Evolutionary conservation across 768 basidiomycete species (phyloP), one percentile per base, ranked within the genome.

Genomic region (Amanita subjunquillea): DNA sequence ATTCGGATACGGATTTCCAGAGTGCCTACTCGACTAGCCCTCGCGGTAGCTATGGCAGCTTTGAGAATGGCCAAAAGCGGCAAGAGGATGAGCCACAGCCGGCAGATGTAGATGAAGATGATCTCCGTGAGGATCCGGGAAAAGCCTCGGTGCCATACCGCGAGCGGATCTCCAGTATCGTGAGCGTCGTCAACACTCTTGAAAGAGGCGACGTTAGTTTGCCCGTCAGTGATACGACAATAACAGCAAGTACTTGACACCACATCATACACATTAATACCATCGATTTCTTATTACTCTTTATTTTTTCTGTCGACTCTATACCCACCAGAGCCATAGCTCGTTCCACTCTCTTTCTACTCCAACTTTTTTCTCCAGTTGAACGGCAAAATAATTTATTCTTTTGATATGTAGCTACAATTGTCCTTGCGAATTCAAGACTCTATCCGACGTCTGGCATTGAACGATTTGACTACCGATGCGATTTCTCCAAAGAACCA

Each of bases 1-100:
- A 87, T 58, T 87, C 86, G 20, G 87, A 89, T 59, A 85, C 84
- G 25, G 89, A 91, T 60, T 91, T 91, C 65, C 87, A 90, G 67
- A 91, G 88, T 57, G 89, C 89, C 32, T 89, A 86, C 65, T 89
- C 87, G 4, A 68, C 78, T 3, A 87, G 85, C 60, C 85, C 87
- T 10, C 78, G 85, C 1, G 77, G 70, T 42, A 87, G 84, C 61
- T 82, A 79, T 57, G 77, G 73, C 39, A 78, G 77, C 60, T 72
- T 75, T 34, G 71, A 74, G 13, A 59, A 59, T 40, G 59, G 61
- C 23, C 55, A 63, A 32, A 58, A 62, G 50, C 64, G 67, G 43
- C 53, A 58, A 23, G 59, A 54, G 30, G 58, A 63, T 22, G 50
- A 50, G 27, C 47, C 58, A 23, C 39, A 52, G 40, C 48, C 37